Evolutionary conservation across 768 basidiomycete genomes (phyloP), one percentile per base, ranked within the genome.

Genomic region (Collybia sp.): DNA sequence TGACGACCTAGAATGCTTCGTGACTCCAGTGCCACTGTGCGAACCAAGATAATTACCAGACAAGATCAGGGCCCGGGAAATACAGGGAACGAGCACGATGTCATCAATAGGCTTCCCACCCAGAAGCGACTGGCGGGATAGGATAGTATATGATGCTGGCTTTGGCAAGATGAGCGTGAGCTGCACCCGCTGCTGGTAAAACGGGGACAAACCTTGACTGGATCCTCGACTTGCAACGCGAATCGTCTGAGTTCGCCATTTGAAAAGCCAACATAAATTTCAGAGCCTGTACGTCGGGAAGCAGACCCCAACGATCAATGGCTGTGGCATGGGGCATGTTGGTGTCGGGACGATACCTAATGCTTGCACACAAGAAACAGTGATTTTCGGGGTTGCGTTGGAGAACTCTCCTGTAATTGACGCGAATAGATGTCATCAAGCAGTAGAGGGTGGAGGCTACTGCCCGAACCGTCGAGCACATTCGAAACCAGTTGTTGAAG

Each of bases 211-310:
- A 79, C 80, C 55, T 72, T 68, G 53, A 64, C 70, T 17, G 75
- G 63, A 50, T 74, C 70, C 53, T 79, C 80, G 2, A 72, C 74
- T 54, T 85, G 84, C 16, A 89, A 70, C 1, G 84, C 75, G 59
- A 86, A 94, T 36, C 92, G 83, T 31, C 93, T 66, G 6, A 96
- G 72, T 53, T 90, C 81, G 16, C 93, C 92, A 48, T 93, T 90
- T 16, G 83, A 80, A 50, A 86, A 87, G 11, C 92, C 93, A 11
- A 91, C 77, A 53, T 93, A 94, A 18, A 95, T 77, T 57, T 96
- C 93, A 35, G 83, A 82, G 30, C 84, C 89, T 90, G 43, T 13
- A 25, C 3, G 8, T 8, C 25, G 25, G 33, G 25, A 20, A 30
- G 15, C 11, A 46, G 18, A 31, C 42, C 12, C 18, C 40, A 6